Conservation (phyloP, 441 rosid genomes). For the Gossypium armourianum region DNA sequence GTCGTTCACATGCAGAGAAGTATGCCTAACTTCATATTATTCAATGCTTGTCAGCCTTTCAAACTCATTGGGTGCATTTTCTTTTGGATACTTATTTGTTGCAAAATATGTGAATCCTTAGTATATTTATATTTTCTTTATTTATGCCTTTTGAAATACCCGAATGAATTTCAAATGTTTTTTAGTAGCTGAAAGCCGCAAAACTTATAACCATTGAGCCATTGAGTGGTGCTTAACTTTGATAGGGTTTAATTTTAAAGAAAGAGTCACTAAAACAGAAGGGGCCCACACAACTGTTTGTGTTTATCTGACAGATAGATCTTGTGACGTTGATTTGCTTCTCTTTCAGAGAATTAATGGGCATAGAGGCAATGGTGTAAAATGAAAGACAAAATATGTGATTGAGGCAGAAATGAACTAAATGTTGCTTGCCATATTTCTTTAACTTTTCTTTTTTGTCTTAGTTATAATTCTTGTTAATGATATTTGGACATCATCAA, state of each 20-base stretch:
- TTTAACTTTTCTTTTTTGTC: not conserved
- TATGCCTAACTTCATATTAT: conserved; percentile 21
- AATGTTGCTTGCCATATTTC: not conserved
- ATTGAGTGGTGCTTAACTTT: not conserved
- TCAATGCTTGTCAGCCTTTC: not conserved
- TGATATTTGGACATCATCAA: conserved; percentile 14
- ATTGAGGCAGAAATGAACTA: not conserved
- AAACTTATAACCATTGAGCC: not conserved
- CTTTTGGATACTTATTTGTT: not conserved
- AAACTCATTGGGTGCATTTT: not conserved
- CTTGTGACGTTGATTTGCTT: not conserved
- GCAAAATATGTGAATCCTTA: not conserved
- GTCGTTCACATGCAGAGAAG: conserved; percentile 91
- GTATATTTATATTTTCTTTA: not conserved
- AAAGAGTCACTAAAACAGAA: not conserved
- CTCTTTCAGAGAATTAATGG: not conserved
- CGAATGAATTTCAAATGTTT: conserved; percentile 1
- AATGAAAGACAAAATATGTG: not conserved
- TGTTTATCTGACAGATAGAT: not conserved
- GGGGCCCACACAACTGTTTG: not conserved
- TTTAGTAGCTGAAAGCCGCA: not conserved
- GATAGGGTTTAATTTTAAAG: not conserved
- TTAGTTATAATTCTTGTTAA: not conserved
- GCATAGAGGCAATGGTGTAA: not conserved
- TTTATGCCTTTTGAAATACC: not conserved